These are phyloP conservation scores for Cystoisospora suis DNA, from an alignment of 169 alveolate genomes.

Conservation along the genomic window DNA sequence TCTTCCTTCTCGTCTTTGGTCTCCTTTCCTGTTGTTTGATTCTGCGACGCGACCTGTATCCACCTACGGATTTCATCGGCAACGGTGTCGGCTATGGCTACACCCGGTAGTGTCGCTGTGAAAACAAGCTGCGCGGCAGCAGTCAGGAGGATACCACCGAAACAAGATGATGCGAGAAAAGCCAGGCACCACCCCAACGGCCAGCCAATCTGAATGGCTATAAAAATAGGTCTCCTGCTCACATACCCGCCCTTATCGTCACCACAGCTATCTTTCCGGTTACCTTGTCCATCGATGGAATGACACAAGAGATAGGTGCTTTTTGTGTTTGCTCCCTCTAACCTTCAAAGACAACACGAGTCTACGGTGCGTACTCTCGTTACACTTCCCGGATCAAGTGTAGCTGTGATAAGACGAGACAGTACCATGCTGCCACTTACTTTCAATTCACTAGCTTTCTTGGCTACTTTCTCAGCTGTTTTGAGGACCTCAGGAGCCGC, in stretches of 20 bases:
- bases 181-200: neutral
- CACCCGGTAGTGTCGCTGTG: constrained; percentile 46
- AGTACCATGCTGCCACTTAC: neutral
- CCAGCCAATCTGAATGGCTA: no score
- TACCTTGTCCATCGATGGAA: no score
- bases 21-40: neutral
- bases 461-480: constrained; percentile 17
- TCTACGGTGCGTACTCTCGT: no score
- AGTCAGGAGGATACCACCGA: no score
- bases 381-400: no score
- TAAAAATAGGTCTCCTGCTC: no score
- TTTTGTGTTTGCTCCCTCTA: no score
- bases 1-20: neutral
- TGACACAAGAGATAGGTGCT: neutral
- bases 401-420: no score
- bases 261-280: no score
- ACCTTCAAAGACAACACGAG: no score
- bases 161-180: neutral
- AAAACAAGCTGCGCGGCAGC: constrained; percentile 34
- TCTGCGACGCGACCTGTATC: neutral
- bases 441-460: neutral
- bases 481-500: constrained; percentile 24
- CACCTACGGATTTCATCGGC: constrained; percentile 28
- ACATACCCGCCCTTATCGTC: no score
- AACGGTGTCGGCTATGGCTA: constrained; percentile 37